phyloP scores from a whole-genome alignment of 2,329 filamentous ascomycete genomes.

The Chaetothyriales sp. region DNA sequence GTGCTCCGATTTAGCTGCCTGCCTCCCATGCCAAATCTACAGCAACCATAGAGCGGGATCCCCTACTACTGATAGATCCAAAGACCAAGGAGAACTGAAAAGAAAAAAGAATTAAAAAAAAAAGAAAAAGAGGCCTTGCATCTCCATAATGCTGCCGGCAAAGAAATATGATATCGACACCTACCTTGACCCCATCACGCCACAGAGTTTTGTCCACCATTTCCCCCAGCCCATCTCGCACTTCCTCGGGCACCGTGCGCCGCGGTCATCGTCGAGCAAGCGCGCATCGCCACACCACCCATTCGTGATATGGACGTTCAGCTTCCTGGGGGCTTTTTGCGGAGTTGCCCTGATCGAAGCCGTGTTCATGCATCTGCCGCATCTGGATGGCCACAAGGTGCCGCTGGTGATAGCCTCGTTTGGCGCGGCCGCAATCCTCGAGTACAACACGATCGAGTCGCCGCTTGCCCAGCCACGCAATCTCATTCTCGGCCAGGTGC shows the following conservation, averaged over 20 bases:
- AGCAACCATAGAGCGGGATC: too few relatives aligned
- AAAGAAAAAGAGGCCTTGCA: too few relatives aligned
- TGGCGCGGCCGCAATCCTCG: conserved; percentile 60
- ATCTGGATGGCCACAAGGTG: conserved; percentile 37
- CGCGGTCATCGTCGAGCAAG: background rate
- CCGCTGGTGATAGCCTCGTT: conserved; percentile 56
- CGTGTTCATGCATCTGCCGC: conserved; percentile 39
- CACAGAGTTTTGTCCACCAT: conserved; percentile 43
- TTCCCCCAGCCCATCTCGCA: conserved; percentile 52
- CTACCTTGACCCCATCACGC: conserved; percentile 57
- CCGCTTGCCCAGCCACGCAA: conserved; percentile 61
- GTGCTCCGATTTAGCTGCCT: too few relatives aligned
- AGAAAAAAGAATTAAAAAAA: too few relatives aligned
- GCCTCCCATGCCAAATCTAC: too few relatives aligned
- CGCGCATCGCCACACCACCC: conserved; percentile 34
- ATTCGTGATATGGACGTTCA: conserved; percentile 45
- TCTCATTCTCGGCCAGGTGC: conserved; percentile 49
- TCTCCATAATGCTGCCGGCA: background rate
- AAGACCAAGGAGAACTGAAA: too few relatives aligned
- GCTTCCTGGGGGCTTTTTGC: conserved; percentile 49
- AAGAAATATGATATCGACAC: conserved; percentile 54
- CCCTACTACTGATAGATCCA: too few relatives aligned
- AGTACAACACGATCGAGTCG: conserved; percentile 57
- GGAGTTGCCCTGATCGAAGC: conserved; percentile 46
- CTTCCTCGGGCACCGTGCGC: conserved; percentile 48